Evolutionary conservation across 495 filamentous ascomycete species (phyloP), one percentile per base, ranked within the genome.

Genomic region (Xylaria intraflava): DNA sequence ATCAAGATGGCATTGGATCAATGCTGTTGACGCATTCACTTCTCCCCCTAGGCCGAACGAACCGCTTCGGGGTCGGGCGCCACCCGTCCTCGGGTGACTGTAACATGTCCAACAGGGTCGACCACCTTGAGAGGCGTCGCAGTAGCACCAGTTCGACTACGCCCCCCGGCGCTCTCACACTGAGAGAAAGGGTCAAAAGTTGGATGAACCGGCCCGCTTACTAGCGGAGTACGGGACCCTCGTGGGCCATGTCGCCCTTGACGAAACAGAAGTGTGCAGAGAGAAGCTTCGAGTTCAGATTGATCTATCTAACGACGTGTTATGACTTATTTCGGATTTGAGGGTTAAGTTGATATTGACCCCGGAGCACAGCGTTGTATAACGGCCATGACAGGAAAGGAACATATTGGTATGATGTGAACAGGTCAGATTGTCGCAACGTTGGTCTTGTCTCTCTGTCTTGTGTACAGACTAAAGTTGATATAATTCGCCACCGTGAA

Each of bases 131-230:
- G 46, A 58, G 60, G 27, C 58, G 64, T n/a, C 64, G 61, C 11
- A 51, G 63, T 30, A 66, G 64, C 43, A 53, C 61, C 40, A 53
- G 39, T 17, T 44, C 46, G 16, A 23, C 20, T 16, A 46, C 12
- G 11, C 22, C 53, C 9, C n/a, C 17, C 1, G n/a, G 27, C 12
- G 14, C 10, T 19, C 52, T 53, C 5, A 61, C 46, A 2, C 55
- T 64, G 51, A 57, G 52, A 42, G 58, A 64, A 3, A 58, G 50
- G 56, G 55, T 66, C n/a, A 57, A 14, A 27, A 49, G 53, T 31
- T 23, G 60, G 58, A 53, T 62, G 56, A 66, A 66, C 47, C 48
- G 58, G 20, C 64, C 64, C 24, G 64, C 64, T 46, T 66, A 58
- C 46, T 66, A 53, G 55, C 14, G 6, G 9, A 0, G 6, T 45